These are phyloP conservation scores for Ceratocystis cubensis DNA, from an alignment of 2,329 filamentous ascomycete species.

Conservation along the genomic window DNA sequence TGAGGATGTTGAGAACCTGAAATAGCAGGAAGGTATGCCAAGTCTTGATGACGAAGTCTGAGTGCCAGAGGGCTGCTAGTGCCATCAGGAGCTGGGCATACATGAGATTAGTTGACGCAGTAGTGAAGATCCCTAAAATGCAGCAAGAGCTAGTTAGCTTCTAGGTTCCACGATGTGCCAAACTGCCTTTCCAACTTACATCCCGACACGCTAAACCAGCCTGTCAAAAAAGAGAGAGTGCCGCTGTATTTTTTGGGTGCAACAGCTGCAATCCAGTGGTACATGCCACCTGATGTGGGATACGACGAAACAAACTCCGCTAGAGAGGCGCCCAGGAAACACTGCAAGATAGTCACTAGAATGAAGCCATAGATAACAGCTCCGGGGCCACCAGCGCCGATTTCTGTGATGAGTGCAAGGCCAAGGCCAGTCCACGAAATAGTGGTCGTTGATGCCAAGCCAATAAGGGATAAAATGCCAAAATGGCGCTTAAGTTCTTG, in stretches of 20 bases:
- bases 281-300: conserved; percentile 39
- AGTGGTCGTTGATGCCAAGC: conserved; percentile 37
- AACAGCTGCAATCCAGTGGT: conserved; percentile 39
- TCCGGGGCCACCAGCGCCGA: conserved; percentile 37
- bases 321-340: conserved; percentile 33
- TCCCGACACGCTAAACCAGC: conserved; percentile 20
- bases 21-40: conserved; percentile 40
- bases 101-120: conserved; percentile 34
- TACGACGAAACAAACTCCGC: conserved; percentile 38
- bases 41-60: conserved; percentile 29
- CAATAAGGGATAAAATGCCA: conserved; percentile 36
- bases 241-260: conserved; percentile 27
- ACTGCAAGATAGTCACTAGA: conserved; percentile 35
- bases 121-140: conserved; percentile 31
- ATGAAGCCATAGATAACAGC: conserved; percentile 40
- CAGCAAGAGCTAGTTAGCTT: no score
- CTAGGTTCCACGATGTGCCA: no score
- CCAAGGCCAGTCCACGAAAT: conserved; percentile 39
- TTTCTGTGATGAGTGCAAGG: conserved; percentile 34
- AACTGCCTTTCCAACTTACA: conserved; percentile 12
- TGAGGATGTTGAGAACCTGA: conserved; percentile 33
- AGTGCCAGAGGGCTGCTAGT: conserved; percentile 32
- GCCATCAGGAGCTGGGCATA: conserved; percentile 33
- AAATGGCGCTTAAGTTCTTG: conserved; percentile 39
- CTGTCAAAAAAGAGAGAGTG: conserved; percentile 18